Evolutionary conservation across 495 filamentous ascomycete genomes (phyloP), one percentile per base, ranked within the genome.

Genomic region (Thermochaetoides thermophila): DNA sequence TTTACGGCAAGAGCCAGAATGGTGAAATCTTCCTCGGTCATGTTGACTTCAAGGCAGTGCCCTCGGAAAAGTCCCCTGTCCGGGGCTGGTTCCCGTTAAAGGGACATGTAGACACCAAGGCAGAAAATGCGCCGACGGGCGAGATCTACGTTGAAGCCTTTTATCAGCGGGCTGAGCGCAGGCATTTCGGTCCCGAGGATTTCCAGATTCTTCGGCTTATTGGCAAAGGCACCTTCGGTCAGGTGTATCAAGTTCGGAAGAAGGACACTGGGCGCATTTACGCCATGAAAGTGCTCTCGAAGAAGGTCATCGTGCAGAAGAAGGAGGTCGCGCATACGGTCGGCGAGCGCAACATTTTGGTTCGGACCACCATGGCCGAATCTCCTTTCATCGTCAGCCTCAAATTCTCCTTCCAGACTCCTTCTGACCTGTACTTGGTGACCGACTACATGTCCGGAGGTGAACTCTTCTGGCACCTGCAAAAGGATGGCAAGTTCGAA

Each of bases 381-480:
- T 97, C 89, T 9, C 85, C 87, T 0, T 97, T 97, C 54, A 97
- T 97, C 43, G 89, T 97, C 15, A 89, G 89, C 9, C 66, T 97
- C 45, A 97, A 97, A 48, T 97, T 96, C 52, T 97, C 89, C 1
- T 99, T 99, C 61, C 89, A 99, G 50, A 96, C 89, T 0, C 83
- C 86, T 4, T 86, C 84, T 8, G 89, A 99, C 51, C 73, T 99
- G 1, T 96, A 95, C 53, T 67, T 99, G 2, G 91, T 99, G 16
- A 96, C 91, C n/a, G 91, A 95, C 50, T 99, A 93, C 64, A 96
- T 99, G 89, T 96, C 91, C 4, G 89, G 89, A 4, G 91, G 89
- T 22, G 89, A 96, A 52, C 61, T 99, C 1, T 99, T 99, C 59
- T 99, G 87, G 85, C 89, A 99, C 62, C 59, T 99, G 27, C 89